These are phyloP conservation scores for Metschnikowia vanudenii DNA, from an alignment of 805 yeast genomes.

Conservation along the genomic window DNA sequence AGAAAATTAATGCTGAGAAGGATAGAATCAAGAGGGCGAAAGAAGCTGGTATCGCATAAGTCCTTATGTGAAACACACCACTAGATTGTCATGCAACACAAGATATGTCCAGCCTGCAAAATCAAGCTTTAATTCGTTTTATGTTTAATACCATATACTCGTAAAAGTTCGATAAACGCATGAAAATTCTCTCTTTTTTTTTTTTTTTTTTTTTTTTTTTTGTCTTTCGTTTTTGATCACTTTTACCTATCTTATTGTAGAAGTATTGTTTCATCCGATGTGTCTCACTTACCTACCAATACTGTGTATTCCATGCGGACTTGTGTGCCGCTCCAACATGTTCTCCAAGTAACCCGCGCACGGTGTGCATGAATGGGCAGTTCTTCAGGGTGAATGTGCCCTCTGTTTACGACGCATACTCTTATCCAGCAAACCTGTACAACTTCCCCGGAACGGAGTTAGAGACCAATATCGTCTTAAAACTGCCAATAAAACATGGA, in stretches of 20 bases:
- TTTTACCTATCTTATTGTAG: too few species aligned
- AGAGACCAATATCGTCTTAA: not conserved
- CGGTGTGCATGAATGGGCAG: conserved; percentile 5
- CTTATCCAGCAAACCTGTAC: not conserved
- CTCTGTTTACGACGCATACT: not conserved
- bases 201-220: too few species aligned
- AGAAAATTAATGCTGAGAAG: conserved; percentile 33
- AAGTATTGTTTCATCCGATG: too few species aligned
- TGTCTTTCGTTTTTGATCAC: too few species aligned
- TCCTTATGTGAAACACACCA: not conserved
- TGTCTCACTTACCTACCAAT: too few species aligned
- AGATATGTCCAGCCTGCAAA: not conserved
- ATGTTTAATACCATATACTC: too few species aligned
- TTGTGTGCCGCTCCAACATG: not conserved
- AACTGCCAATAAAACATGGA: conserved; percentile 1
- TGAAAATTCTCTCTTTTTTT: too few species aligned
- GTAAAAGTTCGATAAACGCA: too few species aligned
- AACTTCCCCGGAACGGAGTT: not conserved
- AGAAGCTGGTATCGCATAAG: conserved; percentile 15
- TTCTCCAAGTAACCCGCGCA: conserved; percentile 2
- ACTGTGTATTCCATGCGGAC: too few species aligned
- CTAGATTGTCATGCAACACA: not conserved
- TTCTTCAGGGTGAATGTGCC: not conserved
- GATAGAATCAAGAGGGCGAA: conserved; percentile 20
- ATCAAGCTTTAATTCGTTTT: too few species aligned